These are phyloP conservation scores for Ophiocordyceps polyrhachis-furcata DNA, from an alignment of 2,329 filamentous ascomycete species.

Conservation along the genomic window DNA sequence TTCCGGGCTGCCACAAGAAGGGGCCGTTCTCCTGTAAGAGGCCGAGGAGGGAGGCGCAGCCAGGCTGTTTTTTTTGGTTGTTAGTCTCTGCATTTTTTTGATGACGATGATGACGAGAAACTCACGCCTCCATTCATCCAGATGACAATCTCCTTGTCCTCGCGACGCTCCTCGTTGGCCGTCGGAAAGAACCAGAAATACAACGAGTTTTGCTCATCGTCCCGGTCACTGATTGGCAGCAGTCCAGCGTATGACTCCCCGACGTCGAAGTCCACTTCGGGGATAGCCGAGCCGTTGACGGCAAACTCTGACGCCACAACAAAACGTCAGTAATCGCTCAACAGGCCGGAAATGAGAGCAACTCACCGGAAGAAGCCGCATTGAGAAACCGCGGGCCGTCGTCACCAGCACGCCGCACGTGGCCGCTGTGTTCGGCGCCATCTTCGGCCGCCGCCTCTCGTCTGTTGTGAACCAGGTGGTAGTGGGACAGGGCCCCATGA, in stretches of 20 bases:
- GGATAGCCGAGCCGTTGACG: conserved; percentile 41
- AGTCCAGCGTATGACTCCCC: conserved; percentile 40
- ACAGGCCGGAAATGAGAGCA: no score
- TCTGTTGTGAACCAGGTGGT: no score
- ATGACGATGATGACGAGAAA: no score
- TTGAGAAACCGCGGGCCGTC: background rate
- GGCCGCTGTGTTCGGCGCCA: no score
- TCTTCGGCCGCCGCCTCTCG: no score
- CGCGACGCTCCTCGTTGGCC: conserved; percentile 20
- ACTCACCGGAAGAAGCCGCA: background rate
- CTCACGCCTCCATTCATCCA: conserved; percentile 38
- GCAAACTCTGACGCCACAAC: conserved; percentile 24
- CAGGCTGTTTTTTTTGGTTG: conserved; percentile 14
- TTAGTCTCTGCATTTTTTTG: no score
- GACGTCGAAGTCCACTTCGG: conserved; percentile 46
- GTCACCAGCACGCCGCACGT: no score
- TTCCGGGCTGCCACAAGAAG: conserved; percentile 53
- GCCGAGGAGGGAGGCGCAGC: conserved; percentile 44
- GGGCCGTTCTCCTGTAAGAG: conserved; percentile 64
- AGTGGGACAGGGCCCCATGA: no score
- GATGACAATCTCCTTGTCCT: conserved; percentile 40
- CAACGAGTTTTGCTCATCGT: conserved; percentile 30
- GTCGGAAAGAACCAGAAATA: conserved; percentile 54
- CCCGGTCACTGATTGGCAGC: conserved; percentile 29
- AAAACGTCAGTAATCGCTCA: background rate